These are phyloP conservation scores for Penicillium subrubescens DNA, from an alignment of 495 filamentous ascomycete genomes.

Conservation along the genomic window DNA sequence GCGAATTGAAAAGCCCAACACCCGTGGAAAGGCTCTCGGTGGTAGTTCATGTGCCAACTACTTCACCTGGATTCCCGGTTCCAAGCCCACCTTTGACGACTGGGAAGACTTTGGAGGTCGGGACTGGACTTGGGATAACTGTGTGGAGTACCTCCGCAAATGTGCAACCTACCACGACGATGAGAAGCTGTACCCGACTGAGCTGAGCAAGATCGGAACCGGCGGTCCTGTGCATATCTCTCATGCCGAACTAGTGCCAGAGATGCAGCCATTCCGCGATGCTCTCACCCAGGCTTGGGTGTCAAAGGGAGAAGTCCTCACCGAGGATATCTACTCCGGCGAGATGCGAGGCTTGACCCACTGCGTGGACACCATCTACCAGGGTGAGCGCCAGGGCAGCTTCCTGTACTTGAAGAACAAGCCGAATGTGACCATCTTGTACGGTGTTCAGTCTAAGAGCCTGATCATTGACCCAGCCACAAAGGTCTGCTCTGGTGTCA, in stretches of 20 bases:
- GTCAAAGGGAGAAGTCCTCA: constrained; percentile 52
- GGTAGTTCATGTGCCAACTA: constrained; percentile 56
- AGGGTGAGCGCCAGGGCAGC: constrained; percentile 56
- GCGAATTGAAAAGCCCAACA: constrained; percentile 64
- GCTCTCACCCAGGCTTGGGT: constrained; percentile 58
- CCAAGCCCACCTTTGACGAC: constrained; percentile 56
- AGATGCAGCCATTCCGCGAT: constrained; percentile 56
- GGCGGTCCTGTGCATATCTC: constrained; percentile 57
- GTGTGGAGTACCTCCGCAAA: constrained; percentile 56
- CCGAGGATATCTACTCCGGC: constrained; percentile 59
- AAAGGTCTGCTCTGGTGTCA: constrained; percentile 36
- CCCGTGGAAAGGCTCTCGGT: constrained; percentile 56
- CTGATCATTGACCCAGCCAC: constrained; percentile 53
- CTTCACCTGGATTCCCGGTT: constrained; percentile 60
- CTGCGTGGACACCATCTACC: constrained; percentile 59
- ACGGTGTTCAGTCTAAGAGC: constrained; percentile 50
- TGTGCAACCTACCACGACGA: constrained; percentile 60
- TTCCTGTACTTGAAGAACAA: constrained; percentile 56
- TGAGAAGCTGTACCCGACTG: constrained; percentile 34
- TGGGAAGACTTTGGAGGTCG: constrained; percentile 58
- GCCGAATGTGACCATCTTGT: constrained; percentile 56
- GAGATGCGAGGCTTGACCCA: constrained; percentile 57
- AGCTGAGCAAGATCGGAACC: constrained; percentile 51
- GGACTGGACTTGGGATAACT: constrained; percentile 60
- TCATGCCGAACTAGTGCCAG: constrained; percentile 56